Percentiles rank a stretch among this genome's conserved stretches.
Evolutionary conservation across 2,329 filamentous ascomycete genomes (phyloP).

Genomic region (Teratosphaeria destructans): DNA sequence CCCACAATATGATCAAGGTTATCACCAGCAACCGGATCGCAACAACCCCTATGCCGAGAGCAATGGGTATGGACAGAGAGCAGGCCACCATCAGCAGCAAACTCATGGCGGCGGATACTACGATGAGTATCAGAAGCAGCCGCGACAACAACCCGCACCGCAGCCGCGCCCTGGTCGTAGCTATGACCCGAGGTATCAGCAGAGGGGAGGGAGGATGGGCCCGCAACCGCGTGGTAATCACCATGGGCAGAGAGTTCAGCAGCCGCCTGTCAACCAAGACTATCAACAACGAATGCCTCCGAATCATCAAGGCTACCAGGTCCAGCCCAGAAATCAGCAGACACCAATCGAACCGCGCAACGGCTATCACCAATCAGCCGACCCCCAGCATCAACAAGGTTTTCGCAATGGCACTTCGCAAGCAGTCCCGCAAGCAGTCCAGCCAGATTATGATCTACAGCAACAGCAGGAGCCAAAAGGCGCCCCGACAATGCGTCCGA

Average conservation of each 20-base stretch:
- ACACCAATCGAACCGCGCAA: not conserved
- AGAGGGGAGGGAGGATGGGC: constrained; percentile 11
- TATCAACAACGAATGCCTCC: constrained; percentile 3
- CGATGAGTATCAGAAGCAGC: constrained; percentile 20
- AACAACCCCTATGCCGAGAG: constrained; percentile 22
- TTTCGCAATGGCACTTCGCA: not conserved
- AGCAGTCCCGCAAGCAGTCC: not conserved
- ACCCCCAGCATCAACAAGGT: not conserved
- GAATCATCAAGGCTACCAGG: not conserved
- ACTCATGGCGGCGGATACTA: constrained; percentile 11
- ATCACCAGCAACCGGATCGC: constrained; percentile 1
- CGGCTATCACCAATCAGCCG: not conserved
- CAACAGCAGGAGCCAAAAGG: not conserved
- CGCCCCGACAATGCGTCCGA: not conserved
- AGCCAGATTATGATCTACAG: not conserved
- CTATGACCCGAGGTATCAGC: constrained; percentile 17
- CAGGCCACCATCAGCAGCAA: constrained; percentile 1
- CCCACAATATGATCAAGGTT: constrained; percentile 3
- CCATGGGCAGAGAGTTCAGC: not conserved
- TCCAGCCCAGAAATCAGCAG: not conserved
- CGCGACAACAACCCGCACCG: not conserved
- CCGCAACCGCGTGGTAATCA: constrained; percentile 1
- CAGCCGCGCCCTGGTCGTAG: constrained; percentile 1
- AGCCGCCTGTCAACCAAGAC: constrained; percentile 1
- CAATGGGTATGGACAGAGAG: constrained; percentile 12